These are phyloP conservation scores for Penicillium bialowiezense DNA, from an alignment of 495 filamentous ascomycete genomes.

Conservation along the genomic window DNA sequence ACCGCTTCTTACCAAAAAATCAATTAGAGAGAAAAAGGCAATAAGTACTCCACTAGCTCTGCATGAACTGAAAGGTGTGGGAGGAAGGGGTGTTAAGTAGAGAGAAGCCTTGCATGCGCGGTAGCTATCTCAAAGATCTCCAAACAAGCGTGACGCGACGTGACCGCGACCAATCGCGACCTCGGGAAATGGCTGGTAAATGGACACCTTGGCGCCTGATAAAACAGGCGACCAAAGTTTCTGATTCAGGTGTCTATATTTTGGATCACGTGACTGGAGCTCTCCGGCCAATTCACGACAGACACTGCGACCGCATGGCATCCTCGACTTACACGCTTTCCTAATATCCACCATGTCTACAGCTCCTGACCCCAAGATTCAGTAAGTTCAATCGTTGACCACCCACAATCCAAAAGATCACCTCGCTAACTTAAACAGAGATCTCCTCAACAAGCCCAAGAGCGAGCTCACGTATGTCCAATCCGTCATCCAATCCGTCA, in stretches of 20 bases:
- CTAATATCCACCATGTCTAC: conserved; percentile 49
- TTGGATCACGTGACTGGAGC: neutral
- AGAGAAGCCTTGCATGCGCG: conserved; percentile 44
- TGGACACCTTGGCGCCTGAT: no score
- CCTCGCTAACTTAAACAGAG: conserved; percentile 46
- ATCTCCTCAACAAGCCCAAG: conserved; percentile 77
- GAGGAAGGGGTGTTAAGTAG: conserved; percentile 22
- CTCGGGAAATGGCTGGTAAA: conserved; percentile 6
- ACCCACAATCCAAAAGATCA: conserved; percentile 9
- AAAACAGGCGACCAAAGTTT: no score
- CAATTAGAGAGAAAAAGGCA: conserved; percentile 9
- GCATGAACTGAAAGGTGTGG: conserved; percentile 15
- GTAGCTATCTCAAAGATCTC: conserved; percentile 34
- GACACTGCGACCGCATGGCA: neutral
- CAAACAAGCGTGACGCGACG: conserved; percentile 47
- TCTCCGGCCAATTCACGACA: neutral
- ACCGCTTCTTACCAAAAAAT: conserved; percentile 14
- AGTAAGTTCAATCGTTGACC: conserved; percentile 57
- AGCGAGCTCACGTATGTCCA: conserved; percentile 72
- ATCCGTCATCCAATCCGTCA: neutral
- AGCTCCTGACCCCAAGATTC: conserved; percentile 64
- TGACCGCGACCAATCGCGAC: conserved; percentile 44
- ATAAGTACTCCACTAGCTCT: conserved; percentile 15
- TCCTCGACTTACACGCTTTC: neutral
- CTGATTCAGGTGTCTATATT: neutral